These are phyloP conservation scores for Schizophyllum amplum DNA, from an alignment of 1,284 basidiomycete genomes.

Conservation along the genomic window DNA sequence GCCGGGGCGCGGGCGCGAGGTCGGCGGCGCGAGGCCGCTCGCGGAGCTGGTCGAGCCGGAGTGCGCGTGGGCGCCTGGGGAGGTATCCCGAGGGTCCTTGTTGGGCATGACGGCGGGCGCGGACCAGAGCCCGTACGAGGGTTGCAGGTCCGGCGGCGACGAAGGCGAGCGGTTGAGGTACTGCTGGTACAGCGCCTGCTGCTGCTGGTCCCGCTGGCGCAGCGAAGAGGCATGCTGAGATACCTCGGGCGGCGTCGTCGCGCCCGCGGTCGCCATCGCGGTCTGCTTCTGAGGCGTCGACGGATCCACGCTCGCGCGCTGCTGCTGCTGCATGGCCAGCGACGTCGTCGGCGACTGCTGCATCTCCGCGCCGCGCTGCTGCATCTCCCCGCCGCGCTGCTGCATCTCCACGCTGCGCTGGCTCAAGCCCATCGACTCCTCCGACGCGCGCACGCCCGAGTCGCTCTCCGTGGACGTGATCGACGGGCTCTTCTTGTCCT, in stretches of 20 bases:
- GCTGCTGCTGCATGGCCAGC: conserved; percentile 49
- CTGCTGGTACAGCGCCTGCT: conserved; percentile 83
- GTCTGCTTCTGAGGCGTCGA: conserved; percentile 7
- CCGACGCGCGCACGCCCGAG: conserved; percentile 33
- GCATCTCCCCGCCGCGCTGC: conserved; percentile 19
- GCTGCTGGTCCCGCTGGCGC: conserved; percentile 81
- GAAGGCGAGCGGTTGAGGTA: conserved; percentile 79
- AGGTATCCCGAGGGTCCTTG: neutral
- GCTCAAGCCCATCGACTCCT: conserved; percentile 33
- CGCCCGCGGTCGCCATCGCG: neutral
- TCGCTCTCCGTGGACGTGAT: conserved; percentile 40
- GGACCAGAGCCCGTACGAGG: conserved; percentile 61
- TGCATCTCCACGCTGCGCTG: neutral
- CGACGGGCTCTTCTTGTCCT: conserved; percentile 46
- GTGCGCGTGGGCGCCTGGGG: conserved; percentile 27
- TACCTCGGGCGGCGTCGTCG: conserved; percentile 26
- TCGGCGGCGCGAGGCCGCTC: conserved; percentile 42
- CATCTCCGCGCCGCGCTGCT: conserved; percentile 20
- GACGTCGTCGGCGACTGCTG: conserved; percentile 39
- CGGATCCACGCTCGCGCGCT: conserved; percentile 22
- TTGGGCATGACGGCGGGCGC: conserved; percentile 47
- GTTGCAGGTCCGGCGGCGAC: conserved; percentile 62
- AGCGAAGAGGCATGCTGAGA: conserved; percentile 50
- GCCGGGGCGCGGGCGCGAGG: conserved; percentile 53
- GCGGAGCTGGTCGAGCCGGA: conserved; percentile 16